Conservation (phyloP, 805 yeast species). For the Candida maris region DNA sequence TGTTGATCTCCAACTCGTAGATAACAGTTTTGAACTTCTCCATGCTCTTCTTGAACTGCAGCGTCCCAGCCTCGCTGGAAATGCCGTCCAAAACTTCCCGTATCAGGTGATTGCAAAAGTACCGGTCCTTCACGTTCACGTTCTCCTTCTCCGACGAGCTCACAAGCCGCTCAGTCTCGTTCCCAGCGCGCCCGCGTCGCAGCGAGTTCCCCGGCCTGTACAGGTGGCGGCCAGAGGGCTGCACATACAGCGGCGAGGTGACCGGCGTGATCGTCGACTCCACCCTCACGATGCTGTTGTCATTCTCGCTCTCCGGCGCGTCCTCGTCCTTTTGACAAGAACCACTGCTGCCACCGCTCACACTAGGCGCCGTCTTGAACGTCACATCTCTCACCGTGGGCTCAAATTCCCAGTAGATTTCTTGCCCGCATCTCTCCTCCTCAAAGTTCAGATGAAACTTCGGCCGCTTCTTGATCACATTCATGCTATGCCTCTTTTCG, state of each 20-base stretch:
- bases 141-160: slow-evolving; percentile 12
- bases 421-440: slow-evolving; percentile 23
- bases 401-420: slow-evolving; percentile 24
- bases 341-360: slow-evolving; percentile 1
- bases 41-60: slow-evolving; percentile 12
- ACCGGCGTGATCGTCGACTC: slow-evolving; percentile 17
- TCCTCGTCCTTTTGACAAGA: slow-evolving; percentile 8
- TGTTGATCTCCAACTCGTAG: slow-evolving; percentile 15
- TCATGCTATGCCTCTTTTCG: slow-evolving; percentile 37
- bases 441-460: slow-evolving; percentile 32
- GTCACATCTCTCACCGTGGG: slow-evolving; percentile 10
- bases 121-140: slow-evolving; percentile 14
- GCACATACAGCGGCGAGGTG: slow-evolving; percentile 16
- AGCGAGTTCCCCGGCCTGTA: background rate
- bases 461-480: slow-evolving; percentile 35
- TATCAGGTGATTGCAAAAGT: slow-evolving; percentile 14
- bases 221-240: slow-evolving; percentile 9
- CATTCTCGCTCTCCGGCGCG: slow-evolving; percentile 13
- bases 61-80: slow-evolving; percentile 12
- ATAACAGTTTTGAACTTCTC: slow-evolving; percentile 16
- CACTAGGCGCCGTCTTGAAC: slow-evolving; percentile 1
- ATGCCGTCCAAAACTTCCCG: slow-evolving; percentile 15
- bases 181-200: background rate
- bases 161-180: background rate
- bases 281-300: slow-evolving; percentile 12